phyloP scores from a whole-genome alignment of 2,329 filamentous ascomycete species.

The Fusarium sp. region DNA sequence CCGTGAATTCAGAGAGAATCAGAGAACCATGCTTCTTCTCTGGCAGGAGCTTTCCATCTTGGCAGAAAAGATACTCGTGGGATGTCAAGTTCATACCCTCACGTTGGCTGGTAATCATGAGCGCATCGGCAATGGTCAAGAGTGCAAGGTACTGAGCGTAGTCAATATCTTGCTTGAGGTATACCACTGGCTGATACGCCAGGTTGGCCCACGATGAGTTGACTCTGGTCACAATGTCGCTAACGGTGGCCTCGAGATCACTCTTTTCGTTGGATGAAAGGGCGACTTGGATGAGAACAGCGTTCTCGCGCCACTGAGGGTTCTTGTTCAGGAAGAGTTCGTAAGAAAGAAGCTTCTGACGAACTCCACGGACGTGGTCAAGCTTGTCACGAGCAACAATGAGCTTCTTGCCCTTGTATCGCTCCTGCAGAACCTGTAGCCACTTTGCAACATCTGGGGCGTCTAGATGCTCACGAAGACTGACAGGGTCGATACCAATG shows the following conservation, averaged over 20 bases:
- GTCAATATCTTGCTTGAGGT: constrained; percentile 93
- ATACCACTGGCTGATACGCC: constrained; percentile 91
- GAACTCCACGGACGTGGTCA: constrained; percentile 89
- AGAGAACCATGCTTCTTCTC: constrained; percentile 86
- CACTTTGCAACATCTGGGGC: constrained; percentile 79
- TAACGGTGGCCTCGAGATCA: constrained; percentile 87
- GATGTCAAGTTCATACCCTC: constrained; percentile 98
- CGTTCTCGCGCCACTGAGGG: constrained; percentile 86
- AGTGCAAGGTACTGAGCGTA: constrained; percentile 94
- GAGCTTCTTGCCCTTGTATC: constrained; percentile 87
- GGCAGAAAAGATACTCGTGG: constrained; percentile 93
- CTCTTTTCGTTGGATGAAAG: constrained; percentile 89
- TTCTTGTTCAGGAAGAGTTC: constrained; percentile 95
- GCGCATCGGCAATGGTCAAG: constrained; percentile 85
- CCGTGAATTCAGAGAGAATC: constrained; percentile 95
- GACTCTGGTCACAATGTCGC: constrained; percentile 93
- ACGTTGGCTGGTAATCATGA: constrained; percentile 94
- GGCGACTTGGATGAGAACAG: constrained; percentile 93
- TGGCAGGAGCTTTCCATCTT: constrained; percentile 77
- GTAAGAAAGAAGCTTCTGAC: constrained; percentile 91
- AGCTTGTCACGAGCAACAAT: constrained; percentile 96
- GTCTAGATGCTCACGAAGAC: constrained; percentile 74
- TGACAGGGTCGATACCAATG: constrained; percentile 90
- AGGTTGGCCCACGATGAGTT: constrained; percentile 92
- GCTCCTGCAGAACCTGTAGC: constrained; percentile 81